These are phyloP conservation scores for Colletotrichum noveboracense DNA, from an alignment of 2,329 filamentous ascomycete species.

Conservation along the genomic window DNA sequence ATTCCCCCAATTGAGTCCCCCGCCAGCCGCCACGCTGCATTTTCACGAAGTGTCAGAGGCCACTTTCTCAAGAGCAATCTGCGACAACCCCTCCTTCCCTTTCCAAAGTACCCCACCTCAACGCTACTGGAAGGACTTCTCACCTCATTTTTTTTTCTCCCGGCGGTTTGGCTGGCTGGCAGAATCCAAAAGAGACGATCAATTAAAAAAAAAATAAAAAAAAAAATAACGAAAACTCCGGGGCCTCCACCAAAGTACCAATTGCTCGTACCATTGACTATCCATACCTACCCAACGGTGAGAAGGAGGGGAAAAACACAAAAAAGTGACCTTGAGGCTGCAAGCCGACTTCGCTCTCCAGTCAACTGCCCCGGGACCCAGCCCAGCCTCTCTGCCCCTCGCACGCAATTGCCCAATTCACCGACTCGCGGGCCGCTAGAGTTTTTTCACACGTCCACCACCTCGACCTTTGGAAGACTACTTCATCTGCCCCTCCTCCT, in stretches of 20 bases:
- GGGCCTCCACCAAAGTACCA: neutral
- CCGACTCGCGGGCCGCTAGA: slow-evolving; percentile 17
- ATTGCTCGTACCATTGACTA: neutral
- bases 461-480: slow-evolving; percentile 2
- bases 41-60: slow-evolving; percentile 10
- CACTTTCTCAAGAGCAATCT: slow-evolving; percentile 10
- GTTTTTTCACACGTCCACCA: slow-evolving; percentile 1
- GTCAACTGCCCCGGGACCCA: slow-evolving; percentile 7
- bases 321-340: neutral
- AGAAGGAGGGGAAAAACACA: neutral
- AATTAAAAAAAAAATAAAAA: neutral
- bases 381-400: slow-evolving; percentile 14
- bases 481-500: slow-evolving; percentile 17
- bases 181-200: neutral
- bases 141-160: slow-evolving; percentile 1
- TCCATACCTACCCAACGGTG: neutral
- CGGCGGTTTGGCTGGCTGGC: neutral
- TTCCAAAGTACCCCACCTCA: slow-evolving; percentile 10
- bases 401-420: slow-evolving; percentile 20
- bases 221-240: neutral
- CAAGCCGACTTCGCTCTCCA: slow-evolving; percentile 19
- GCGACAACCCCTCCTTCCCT: slow-evolving; percentile 21
- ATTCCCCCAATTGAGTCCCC: slow-evolving; percentile 8
- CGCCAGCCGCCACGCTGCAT: slow-evolving; percentile 13
- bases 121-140: slow-evolving; percentile 1